Evolutionary conservation across 805 yeast species (phyloP).

Genomic region (Kazachstania bromeliacearum): DNA sequence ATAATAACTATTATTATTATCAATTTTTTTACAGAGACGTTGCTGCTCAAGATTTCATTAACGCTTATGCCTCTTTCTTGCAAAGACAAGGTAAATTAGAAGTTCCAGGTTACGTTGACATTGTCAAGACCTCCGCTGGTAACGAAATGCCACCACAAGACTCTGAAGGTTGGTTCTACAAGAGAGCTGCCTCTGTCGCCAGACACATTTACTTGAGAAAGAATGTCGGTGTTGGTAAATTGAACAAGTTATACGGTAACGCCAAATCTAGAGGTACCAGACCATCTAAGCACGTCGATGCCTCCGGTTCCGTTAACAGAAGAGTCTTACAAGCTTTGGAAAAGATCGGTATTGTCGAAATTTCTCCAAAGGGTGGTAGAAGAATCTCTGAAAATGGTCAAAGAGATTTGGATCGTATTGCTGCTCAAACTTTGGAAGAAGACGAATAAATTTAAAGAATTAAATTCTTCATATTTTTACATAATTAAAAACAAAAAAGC

Average conservation of each 20-base stretch:
- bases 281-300: slow-evolving; percentile 96
- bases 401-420: slow-evolving; percentile 99
- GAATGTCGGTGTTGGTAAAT: slow-evolving; percentile 97
- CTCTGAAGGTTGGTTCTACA: slow-evolving; percentile 98
- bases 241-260: slow-evolving; percentile 98
- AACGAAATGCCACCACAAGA: slow-evolving; percentile 99
- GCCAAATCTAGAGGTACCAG: slow-evolving; percentile 97
- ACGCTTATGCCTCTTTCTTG: slow-evolving; percentile 98
- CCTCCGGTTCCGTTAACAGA: slow-evolving; percentile 98
- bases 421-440: slow-evolving; percentile 92
- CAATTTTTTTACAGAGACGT: slow-evolving; percentile 70
- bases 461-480: not conserved
- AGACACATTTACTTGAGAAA: slow-evolving; percentile 99
- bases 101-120: slow-evolving; percentile 98
- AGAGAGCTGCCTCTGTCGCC: slow-evolving; percentile 99
- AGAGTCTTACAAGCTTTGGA: slow-evolving; percentile 93
- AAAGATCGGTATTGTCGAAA: slow-evolving; percentile 93
- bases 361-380: slow-evolving; percentile 97
- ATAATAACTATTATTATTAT: no score
- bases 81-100: slow-evolving; percentile 99
- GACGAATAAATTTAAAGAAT: slow-evolving; percentile 56
- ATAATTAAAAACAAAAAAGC: not conserved
- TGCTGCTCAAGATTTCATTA: slow-evolving; percentile 98
- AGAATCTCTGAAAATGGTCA: slow-evolving; percentile 97
- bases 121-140: slow-evolving; percentile 97